Evolutionary conservation across 139 green algal species (phyloP).

Genomic region (Asterochloris sp.): DNA sequence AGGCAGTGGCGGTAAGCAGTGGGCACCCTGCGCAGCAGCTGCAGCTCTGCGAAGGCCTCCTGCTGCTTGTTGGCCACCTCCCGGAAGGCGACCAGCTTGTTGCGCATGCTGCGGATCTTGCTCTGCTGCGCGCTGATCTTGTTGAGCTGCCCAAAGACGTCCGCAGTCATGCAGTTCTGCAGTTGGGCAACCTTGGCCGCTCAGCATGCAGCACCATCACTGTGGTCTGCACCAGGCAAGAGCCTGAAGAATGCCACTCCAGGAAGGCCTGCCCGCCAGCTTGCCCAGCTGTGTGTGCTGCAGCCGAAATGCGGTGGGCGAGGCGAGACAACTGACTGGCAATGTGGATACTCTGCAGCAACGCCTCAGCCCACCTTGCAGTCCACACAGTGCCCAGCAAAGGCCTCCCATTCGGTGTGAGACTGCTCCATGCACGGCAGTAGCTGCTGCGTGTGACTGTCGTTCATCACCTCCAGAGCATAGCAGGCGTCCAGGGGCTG

Average conservation of each 20-base stretch:
- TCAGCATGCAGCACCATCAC: no score
- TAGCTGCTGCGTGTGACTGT: slow-evolving; percentile 58
- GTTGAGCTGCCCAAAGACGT: slow-evolving; percentile 78
- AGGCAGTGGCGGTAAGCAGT: slow-evolving; percentile 77
- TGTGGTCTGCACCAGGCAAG: background rate
- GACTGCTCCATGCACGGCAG: slow-evolving; percentile 48
- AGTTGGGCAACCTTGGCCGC: background rate
- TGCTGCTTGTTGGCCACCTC: slow-evolving; percentile 51
- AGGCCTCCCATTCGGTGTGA: slow-evolving; percentile 33
- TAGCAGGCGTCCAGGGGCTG: slow-evolving; percentile 57
- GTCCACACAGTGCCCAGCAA: slow-evolving; percentile 40
- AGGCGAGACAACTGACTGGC: no score
- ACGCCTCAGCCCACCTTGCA: slow-evolving; percentile 37
- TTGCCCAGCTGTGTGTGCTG: no score
- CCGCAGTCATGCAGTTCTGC: slow-evolving; percentile 67
- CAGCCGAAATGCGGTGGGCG: no score
- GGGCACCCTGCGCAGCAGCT: slow-evolving; percentile 53
- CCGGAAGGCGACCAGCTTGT: slow-evolving; percentile 71
- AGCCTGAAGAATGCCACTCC: background rate
- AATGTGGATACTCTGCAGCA: no score
- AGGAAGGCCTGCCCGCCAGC: no score
- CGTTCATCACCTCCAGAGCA: slow-evolving; percentile 79
- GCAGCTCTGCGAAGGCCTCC: slow-evolving; percentile 65
- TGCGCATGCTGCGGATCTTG: slow-evolving; percentile 60
- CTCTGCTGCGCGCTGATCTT: slow-evolving; percentile 72